These are phyloP conservation scores for Candida wancherniae DNA, from an alignment of 805 yeast genomes.

Conservation along the genomic window DNA sequence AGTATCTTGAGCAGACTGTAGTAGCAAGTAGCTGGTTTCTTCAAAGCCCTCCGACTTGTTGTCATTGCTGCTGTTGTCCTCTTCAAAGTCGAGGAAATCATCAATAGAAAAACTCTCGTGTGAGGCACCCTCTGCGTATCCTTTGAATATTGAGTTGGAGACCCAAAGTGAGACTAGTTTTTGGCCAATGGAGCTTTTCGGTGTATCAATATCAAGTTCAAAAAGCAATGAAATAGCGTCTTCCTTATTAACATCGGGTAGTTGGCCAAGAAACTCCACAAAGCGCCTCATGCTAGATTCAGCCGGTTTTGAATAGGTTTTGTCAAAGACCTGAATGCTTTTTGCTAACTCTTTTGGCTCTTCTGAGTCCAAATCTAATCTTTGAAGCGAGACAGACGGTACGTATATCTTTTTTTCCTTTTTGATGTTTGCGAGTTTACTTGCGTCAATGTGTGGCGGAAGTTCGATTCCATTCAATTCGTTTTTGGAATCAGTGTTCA, in stretches of 20 bases:
- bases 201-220: slow-evolving; percentile 2
- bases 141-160: slow-evolving; percentile 19
- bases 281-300: slow-evolving; percentile 19
- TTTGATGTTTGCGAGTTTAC: slow-evolving; percentile 19
- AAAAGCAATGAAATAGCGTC: slow-evolving; percentile 15
- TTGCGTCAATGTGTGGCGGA: slow-evolving; percentile 35
- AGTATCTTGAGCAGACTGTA: slow-evolving; percentile 38
- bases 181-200: background rate
- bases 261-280: slow-evolving; percentile 7
- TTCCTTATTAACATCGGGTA: slow-evolving; percentile 3
- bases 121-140: background rate
- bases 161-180: slow-evolving; percentile 28
- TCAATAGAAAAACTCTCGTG: slow-evolving; percentile 8
- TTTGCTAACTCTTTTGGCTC: no score
- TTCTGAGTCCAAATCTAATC: slow-evolving; percentile 5
- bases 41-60: slow-evolving; percentile 9
- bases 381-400: background rate
- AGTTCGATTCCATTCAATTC: slow-evolving; percentile 31
- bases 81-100: slow-evolving; percentile 18
- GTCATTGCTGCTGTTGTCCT: slow-evolving; percentile 1
- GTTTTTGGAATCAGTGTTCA: slow-evolving; percentile 13
- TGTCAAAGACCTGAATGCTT: slow-evolving; percentile 12
- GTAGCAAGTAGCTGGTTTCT: slow-evolving; percentile 27
- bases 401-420: background rate
- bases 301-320: slow-evolving; percentile 15